A percentile compares a stretch with the other conserved stretches of the same genome.
Evolutionary conservation across 1,284 basidiomycete species (phyloP).

Genomic region (Apiotrichum siamense): DNA sequence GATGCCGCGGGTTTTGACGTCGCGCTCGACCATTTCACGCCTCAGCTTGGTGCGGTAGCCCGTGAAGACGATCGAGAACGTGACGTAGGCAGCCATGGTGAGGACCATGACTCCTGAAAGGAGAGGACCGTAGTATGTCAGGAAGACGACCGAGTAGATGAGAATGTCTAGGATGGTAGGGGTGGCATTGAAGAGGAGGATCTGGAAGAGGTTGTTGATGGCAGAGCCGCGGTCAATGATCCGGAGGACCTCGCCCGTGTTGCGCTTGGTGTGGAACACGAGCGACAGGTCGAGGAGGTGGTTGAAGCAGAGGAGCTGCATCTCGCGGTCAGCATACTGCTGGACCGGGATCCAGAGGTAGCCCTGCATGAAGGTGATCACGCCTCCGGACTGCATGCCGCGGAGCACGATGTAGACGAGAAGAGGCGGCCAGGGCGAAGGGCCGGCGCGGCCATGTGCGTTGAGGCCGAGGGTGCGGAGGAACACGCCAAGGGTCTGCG

Average conservation of each 20-base stretch:
- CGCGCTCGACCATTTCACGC: conserved; percentile 85
- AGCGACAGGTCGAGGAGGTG: conserved; percentile 86
- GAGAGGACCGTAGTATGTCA: conserved; percentile 60
- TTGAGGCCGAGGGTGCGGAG: conserved; percentile 28
- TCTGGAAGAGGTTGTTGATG: conserved; percentile 88
- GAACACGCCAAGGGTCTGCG: conserved; percentile 29
- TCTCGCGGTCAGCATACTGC: conserved; percentile 86
- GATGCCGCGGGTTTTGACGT: conserved; percentile 86
- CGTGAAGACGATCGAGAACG: conserved; percentile 92
- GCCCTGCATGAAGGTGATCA: conserved; percentile 84
- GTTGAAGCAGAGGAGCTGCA: conserved; percentile 85
- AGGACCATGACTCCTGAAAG: conserved; percentile 79
- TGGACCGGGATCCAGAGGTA: conserved; percentile 96
- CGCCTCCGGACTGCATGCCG: conserved; percentile 28
- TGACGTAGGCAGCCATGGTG: conserved; percentile 83
- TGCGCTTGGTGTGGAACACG: conserved; percentile 87
- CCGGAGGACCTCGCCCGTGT: conserved; percentile 89
- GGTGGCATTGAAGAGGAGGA: conserved; percentile 85
- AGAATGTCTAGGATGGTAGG: conserved; percentile 92
- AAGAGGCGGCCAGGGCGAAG: conserved; percentile 29
- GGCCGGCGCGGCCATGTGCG: conserved; percentile 5
- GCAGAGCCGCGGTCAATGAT: conserved; percentile 98
- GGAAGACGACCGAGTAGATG: conserved; percentile 91
- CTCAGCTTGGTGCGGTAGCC: conserved; percentile 75
- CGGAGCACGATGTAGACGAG: conserved; percentile 29